A percentile compares a stretch with the other conserved stretches of the same genome.
phyloP scores from a whole-genome alignment of 306 rosid species.

The Citrullus mucosospermus region DNA sequence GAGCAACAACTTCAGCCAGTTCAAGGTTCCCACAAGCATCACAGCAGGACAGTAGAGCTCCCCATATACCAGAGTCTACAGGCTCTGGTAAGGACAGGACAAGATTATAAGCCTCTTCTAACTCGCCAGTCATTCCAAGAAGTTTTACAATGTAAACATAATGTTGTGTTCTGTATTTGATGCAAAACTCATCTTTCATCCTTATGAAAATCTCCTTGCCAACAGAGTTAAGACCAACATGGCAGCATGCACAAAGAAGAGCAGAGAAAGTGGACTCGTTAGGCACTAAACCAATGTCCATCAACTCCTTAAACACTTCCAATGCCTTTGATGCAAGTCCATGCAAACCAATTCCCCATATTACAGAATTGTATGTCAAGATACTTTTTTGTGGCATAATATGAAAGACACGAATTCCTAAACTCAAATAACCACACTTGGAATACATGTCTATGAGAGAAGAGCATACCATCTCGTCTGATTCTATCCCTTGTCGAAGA shows the following conservation, averaged over 20 bases:
- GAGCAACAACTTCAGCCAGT: constrained; percentile 60
- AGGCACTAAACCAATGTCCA: constrained; percentile 37
- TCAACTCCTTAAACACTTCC: constrained; percentile 36
- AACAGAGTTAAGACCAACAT: constrained; percentile 59
- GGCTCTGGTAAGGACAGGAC: constrained; percentile 52
- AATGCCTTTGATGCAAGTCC: constrained; percentile 63
- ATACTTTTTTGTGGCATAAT: constrained; percentile 42
- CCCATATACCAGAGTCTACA: constrained; percentile 67
- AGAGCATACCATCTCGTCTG: constrained; percentile 59
- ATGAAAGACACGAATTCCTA: constrained; percentile 41
- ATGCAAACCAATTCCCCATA: constrained; percentile 66
- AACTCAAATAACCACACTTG: constrained; percentile 60
- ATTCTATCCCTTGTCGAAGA: constrained; percentile 56
- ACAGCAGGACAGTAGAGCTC: constrained; percentile 77
- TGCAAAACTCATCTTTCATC: constrained; percentile 53
- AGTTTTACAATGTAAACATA: constrained; percentile 81
- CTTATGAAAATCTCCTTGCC: constrained; percentile 47
- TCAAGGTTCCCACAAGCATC: constrained; percentile 47
- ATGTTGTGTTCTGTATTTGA: constrained; percentile 53
- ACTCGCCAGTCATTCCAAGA: constrained; percentile 63
- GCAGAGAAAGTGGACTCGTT: constrained; percentile 75
- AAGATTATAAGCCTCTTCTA: constrained; percentile 71
- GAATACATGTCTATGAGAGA: constrained; percentile 72
- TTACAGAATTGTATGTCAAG: constrained; percentile 61
- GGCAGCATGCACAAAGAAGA: constrained; percentile 79